Evolutionary conservation across 108 stramenopile genomes (phyloP), one percentile per base, ranked within the genome.

Genomic region (Poteriospumella lacustris): DNA sequence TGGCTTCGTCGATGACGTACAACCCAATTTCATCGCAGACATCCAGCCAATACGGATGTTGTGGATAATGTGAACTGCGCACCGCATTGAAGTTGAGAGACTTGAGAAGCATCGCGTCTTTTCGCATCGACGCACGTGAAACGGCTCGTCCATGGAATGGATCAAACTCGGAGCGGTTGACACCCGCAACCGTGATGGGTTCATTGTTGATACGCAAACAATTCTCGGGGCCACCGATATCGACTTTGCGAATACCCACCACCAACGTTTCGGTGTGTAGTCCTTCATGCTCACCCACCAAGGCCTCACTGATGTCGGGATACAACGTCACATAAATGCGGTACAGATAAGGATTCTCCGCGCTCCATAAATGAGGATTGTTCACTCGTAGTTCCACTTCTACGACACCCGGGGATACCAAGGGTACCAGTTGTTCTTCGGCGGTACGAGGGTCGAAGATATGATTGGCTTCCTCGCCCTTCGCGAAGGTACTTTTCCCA

Each of bases 1-100:
- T 97, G 43, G 97, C 94, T 79, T 97, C 97, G 83, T 97, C 97
- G 43, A 93, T 87, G 3, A 97, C 94, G 77, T 91, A 95, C 80
- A 97, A 78, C 9, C 97, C 97, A 56, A 89, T 77, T 44, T 89
- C 90, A 70, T 94, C 93, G 38, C 93, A 94, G 9, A 95, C 87
- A 42, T 93, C 90, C 68, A 95, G 95, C 44, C 95, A 93, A 26
- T 90, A 84, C 0, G 89, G 88, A 79, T 92, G 89, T 62, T 89
- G 93, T 1, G 96, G 96, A 80, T 97, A 97, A 79, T 97, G 96
- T 60, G 89, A 86, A 1, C 92, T 93, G 31, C 96, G 91, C 2
- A 97, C 84, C 2, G 96, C 93, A 81, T 96, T 97, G 81, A 97
- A 96, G 82, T 97, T 97, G 88, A 86, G 85, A 85, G 68, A 44